Base-by-base conservation (phyloP, 768 basidiomycete genomes). In the Neoboletus subvelutipes region DNA sequence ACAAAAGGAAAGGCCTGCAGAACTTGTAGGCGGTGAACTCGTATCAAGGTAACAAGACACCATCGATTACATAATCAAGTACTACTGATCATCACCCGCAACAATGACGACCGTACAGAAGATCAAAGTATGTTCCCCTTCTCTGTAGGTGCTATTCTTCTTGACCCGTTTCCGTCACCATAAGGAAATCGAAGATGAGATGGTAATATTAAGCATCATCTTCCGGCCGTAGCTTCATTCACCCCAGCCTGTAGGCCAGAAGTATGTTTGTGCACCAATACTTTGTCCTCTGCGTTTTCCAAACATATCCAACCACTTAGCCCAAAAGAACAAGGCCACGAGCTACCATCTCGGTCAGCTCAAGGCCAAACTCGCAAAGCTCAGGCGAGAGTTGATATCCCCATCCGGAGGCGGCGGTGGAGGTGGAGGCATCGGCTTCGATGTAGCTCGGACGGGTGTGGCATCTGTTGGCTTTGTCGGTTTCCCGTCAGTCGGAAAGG, bases 291-390 rank as follows among this genome's bases (percentile, higher is more conserved):
- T 29, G 26, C 45, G 45, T 48, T 55, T 56, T 42, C 55, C 60
- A 49, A 62, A 62, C 55, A 20, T 45, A 55, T 52, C 15, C 58
- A 29, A 60, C 50, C 51, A 46, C 63, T n/a, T 73, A 94, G 92
- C 92, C 69, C 92, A 94, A 80, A 94, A 94, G 75, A 94, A 94
- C 75, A 94, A 94, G 84, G 91, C 91, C 77, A 93, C 91, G 63
- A 93, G 92, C 77, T 95, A 95, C 74, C 94, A 96, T 78, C 76
- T 97, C 57, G 95, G 95, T 52, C 92, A 95, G 77, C 86, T 98
- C 71, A 98, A 98, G 74, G 96, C 97, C 55, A 99, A 99, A 73
- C 86, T 99, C 51, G 97, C 97, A 49, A 99, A 99, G 72, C 88
- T 98, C 45, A 83, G 93, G 60, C 84, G 97, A 55, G 97, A 99